These are phyloP conservation scores for Aspergillus pseudoterreus DNA, from an alignment of 2,329 filamentous ascomycete genomes.

Conservation along the genomic window DNA sequence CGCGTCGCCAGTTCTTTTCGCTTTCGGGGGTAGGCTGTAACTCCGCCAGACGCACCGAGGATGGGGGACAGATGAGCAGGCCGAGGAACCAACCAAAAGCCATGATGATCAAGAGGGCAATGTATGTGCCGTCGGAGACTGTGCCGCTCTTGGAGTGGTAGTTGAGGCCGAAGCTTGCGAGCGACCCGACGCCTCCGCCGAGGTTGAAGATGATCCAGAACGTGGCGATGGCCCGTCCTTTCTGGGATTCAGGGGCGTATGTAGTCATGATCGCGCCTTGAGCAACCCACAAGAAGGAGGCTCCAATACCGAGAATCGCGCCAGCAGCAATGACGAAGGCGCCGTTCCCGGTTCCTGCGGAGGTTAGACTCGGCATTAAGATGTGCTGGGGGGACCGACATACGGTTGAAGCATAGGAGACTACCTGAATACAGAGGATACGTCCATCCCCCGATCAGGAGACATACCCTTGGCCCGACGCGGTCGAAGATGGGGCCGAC, in stretches of 20 bases:
- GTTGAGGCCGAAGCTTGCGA: conserved; percentile 46
- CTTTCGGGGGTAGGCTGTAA: conserved; percentile 36
- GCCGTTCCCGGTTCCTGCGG: conserved; percentile 33
- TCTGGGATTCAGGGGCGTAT: conserved; percentile 42
- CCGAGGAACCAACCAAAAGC: conserved; percentile 47
- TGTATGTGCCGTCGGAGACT: conserved; percentile 50
- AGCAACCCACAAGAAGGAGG: conserved; percentile 46
- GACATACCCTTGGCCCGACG: conserved; percentile 42
- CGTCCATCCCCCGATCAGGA: conserved; percentile 46
- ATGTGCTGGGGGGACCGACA: not conserved
- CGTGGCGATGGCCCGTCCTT: conserved; percentile 41
- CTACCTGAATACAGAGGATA: conserved; percentile 46
- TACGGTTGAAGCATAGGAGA: conserved; percentile 43
- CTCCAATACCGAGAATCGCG: conserved; percentile 45
- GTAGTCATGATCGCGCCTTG: conserved; percentile 50
- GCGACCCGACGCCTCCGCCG: conserved; percentile 43
- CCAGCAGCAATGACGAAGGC: conserved; percentile 45
- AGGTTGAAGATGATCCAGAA: conserved; percentile 50
- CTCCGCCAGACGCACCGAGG: conserved; percentile 39
- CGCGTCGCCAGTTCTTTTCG: conserved; percentile 37
- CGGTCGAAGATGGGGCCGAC: conserved; percentile 44
- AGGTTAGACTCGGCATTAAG: not conserved
- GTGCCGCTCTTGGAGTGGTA: conserved; percentile 41
- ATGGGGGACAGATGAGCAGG: conserved; percentile 48
- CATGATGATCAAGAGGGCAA: conserved; percentile 50